Conservation (phyloP, 2,329 filamentous ascomycete species). For the Pseudopithomyces maydicus region DNA sequence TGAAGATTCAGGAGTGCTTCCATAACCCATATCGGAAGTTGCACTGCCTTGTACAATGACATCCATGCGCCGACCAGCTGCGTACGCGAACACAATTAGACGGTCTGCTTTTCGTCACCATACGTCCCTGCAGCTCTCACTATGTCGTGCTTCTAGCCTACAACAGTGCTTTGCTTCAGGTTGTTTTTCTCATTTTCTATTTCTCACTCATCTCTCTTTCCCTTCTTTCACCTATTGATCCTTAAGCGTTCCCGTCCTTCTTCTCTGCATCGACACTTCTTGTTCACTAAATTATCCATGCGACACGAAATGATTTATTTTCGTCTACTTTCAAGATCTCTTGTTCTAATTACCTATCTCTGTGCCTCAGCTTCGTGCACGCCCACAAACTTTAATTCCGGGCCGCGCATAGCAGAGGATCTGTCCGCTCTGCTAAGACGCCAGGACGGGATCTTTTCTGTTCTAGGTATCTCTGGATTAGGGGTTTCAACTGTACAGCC, state of each 20-base stretch:
- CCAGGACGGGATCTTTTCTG: conserved; percentile 20
- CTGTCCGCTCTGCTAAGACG: not conserved
- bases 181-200: not conserved
- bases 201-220: not conserved
- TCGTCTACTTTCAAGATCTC: not conserved
- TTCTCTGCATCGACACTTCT: not conserved
- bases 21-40: not conserved
- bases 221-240: not conserved
- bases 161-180: not conserved
- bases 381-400: conserved; percentile 1
- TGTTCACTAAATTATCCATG: not conserved
- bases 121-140: not conserved
- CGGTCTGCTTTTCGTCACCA: conserved; percentile 1
- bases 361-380: conserved; percentile 1
- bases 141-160: not conserved
- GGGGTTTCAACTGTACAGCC: conserved; percentile 33
- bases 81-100: not conserved
- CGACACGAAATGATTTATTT: not conserved
- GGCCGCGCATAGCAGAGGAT: conserved; percentile 5
- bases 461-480: conserved; percentile 26
- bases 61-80: not conserved
- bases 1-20: not conserved
- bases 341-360: conserved; percentile 4
- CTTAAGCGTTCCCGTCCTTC: not conserved
- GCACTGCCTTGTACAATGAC: conserved; percentile 2